Percentiles rank a stretch among this genome's conserved stretches.
Evolutionary conservation across 495 filamentous ascomycete species (phyloP).

Genomic region (Stereocaulon alpinum): DNA sequence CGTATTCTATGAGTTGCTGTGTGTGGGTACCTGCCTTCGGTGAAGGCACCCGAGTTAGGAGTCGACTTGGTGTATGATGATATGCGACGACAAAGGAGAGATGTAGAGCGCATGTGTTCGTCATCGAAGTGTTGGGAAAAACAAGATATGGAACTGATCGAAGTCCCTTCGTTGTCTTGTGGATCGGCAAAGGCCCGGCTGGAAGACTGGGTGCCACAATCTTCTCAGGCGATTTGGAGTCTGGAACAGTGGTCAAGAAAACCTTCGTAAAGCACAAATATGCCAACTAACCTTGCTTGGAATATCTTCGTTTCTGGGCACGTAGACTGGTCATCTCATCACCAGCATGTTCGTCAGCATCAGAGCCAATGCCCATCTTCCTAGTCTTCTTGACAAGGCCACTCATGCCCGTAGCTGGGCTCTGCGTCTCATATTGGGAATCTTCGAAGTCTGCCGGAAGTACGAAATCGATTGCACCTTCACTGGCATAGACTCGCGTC

Average conservation of each 20-base stretch:
- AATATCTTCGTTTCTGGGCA: conserved; percentile 17
- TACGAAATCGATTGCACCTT: conserved; percentile 24
- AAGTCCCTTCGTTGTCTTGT: conserved; percentile 33
- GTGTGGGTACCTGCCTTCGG: conserved; percentile 25
- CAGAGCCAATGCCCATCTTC: conserved; percentile 14
- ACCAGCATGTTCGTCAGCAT: conserved; percentile 2
- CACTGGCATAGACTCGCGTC: conserved; percentile 32
- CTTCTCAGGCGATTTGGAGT: conserved; percentile 20
- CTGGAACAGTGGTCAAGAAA: conserved; percentile 12
- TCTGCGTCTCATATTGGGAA: conserved; percentile 20
- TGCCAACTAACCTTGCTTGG: conserved; percentile 21
- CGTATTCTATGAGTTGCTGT: conserved; percentile 22
- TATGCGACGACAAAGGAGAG: conserved; percentile 34
- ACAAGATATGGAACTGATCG: conserved; percentile 39
- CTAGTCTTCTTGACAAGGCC: conserved; percentile 11
- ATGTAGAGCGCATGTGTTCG: conserved; percentile 32
- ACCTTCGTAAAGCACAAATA: not conserved
- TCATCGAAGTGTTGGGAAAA: conserved; percentile 30
- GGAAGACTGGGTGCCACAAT: conserved; percentile 16
- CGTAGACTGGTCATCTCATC: conserved; percentile 14
- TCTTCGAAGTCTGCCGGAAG: conserved; percentile 1
- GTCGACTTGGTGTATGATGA: conserved; percentile 33
- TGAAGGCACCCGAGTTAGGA: conserved; percentile 31
- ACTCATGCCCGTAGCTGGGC: conserved; percentile 16
- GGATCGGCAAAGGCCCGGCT: conserved; percentile 19